Conservation (phyloP, 345 rosid genomes). For the Linum lewisii region DNA sequence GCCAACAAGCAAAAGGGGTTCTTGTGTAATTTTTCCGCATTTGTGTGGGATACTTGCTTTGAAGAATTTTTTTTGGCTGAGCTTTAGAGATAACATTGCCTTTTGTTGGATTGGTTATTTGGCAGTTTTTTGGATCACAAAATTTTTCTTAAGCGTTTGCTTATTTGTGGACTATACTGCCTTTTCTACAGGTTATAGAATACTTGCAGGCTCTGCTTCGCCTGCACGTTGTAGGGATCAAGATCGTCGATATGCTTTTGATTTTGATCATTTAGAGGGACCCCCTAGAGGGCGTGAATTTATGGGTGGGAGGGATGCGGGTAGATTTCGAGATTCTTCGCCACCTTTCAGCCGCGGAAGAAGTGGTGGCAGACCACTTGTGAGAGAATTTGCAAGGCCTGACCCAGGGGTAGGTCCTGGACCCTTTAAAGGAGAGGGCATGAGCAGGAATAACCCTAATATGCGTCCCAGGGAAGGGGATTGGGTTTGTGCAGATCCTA, state of each 20-base stretch:
- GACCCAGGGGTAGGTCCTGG: slow-evolving; percentile 37
- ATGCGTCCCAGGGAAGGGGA: slow-evolving; percentile 94
- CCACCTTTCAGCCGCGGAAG: slow-evolving; percentile 58
- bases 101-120: slow-evolving; percentile 18
- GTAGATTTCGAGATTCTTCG: slow-evolving; percentile 59
- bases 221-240: slow-evolving; percentile 50
- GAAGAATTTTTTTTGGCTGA: too few species aligned
- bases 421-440: slow-evolving; percentile 37
- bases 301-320: slow-evolving; percentile 50
- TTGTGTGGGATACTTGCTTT: slow-evolving; percentile 8
- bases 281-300: slow-evolving; percentile 42
- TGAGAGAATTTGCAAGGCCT: slow-evolving; percentile 60
- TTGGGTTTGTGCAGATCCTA: slow-evolving; percentile 63
- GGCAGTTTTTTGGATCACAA: slow-evolving; percentile 19
- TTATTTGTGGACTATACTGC: slow-evolving; percentile 26
- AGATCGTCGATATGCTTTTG: slow-evolving; percentile 47
- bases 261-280: slow-evolving; percentile 46
- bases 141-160: slow-evolving; percentile 19
- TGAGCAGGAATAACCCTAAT: slow-evolving; percentile 50
- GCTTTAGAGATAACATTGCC: slow-evolving; percentile 20
- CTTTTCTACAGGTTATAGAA: slow-evolving; percentile 60
- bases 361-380: slow-evolving; percentile 47
- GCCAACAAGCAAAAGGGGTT: slow-evolving; percentile 13
- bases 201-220: slow-evolving; percentile 69
- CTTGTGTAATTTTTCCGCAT: neutral